A percentile compares a stretch with the other conserved stretches of the same genome.
Conservation (phyloP, 2,329 filamentous ascomycete species). For the Phialophora chinensis region DNA sequence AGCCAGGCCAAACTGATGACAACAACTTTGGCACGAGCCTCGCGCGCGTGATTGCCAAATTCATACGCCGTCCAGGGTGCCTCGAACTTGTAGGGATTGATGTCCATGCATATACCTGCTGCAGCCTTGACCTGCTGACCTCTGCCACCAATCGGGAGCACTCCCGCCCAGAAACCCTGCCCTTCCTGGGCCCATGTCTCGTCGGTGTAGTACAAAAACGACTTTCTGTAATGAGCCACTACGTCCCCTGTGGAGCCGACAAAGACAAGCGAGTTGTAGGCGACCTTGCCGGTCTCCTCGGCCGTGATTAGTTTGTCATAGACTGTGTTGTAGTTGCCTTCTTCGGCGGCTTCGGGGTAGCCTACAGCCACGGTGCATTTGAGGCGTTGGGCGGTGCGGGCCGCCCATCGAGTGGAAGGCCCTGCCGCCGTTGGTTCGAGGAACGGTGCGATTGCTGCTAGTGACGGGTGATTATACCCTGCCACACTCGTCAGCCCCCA, state of each 20-base stretch:
- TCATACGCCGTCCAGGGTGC: conserved; percentile 65
- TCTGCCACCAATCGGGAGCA: conserved; percentile 41
- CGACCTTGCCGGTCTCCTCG: conserved; percentile 34
- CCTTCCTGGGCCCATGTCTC: conserved; percentile 68
- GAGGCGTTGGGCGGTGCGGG: conserved; percentile 59
- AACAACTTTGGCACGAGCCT: conserved; percentile 57
- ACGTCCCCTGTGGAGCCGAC: conserved; percentile 61
- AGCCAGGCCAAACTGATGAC: conserved; percentile 70
- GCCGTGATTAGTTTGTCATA: conserved; percentile 34
- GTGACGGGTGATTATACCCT: conserved; percentile 69
- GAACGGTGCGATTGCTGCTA: conserved; percentile 62
- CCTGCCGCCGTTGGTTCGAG: conserved; percentile 65
- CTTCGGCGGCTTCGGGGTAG: conserved; percentile 61
- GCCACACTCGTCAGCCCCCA: conserved; percentile 23
- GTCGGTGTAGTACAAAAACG: conserved; percentile 70
- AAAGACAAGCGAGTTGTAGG: conserved; percentile 66
- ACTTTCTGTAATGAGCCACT: conserved; percentile 66
- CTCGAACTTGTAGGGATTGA: conserved; percentile 68
- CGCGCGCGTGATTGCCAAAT: conserved; percentile 62
- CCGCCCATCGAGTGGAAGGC: conserved; percentile 63
- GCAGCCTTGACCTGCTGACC: conserved; percentile 48
- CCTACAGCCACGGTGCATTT: conserved; percentile 68
- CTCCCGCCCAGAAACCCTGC: conserved; percentile 41
- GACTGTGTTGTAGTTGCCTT: conserved; percentile 37
- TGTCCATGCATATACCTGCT: conserved; percentile 60